A percentile compares a stretch with the other conserved stretches of the same genome.
These are phyloP conservation scores for Paecilomyces variotii DNA, from an alignment of 2,329 filamentous ascomycete genomes.

Conservation along the genomic window DNA sequence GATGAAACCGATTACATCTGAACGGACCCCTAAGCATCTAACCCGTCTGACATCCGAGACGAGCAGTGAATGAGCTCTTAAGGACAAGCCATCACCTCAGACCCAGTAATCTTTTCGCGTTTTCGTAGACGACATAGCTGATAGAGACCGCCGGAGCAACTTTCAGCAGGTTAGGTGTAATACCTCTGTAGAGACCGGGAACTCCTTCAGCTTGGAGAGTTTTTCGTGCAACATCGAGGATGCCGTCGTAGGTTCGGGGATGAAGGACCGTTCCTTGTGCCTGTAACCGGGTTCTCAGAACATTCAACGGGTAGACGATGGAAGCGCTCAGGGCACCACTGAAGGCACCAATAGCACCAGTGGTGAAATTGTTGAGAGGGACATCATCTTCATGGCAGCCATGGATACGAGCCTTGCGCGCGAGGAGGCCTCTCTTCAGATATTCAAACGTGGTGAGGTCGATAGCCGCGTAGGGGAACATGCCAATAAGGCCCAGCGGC, in stretches of 20 bases:
- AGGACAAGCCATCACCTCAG: constrained; percentile 28
- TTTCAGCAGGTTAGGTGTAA: constrained; percentile 92
- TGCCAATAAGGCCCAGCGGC: constrained; percentile 86
- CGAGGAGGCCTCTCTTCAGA: constrained; percentile 67
- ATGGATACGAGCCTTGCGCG: constrained; percentile 59
- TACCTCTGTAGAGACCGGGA: constrained; percentile 83
- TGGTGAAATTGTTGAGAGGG: constrained; percentile 68
- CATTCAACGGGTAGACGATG: constrained; percentile 91
- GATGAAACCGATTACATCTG: neutral
- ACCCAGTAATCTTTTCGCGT: constrained; percentile 65
- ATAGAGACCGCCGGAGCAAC: constrained; percentile 94
- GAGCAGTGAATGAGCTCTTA: constrained; percentile 1
- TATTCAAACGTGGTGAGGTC: constrained; percentile 94
- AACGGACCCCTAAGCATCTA: neutral
- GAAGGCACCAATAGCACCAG: constrained; percentile 81
- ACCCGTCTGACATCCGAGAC: neutral
- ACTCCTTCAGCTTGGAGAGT: constrained; percentile 77
- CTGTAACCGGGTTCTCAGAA: constrained; percentile 84
- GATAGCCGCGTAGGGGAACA: constrained; percentile 97
- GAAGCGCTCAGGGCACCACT: constrained; percentile 87
- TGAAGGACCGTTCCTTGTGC: constrained; percentile 93
- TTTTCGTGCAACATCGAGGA: constrained; percentile 77
- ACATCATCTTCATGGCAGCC: constrained; percentile 78
- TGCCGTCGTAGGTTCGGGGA: constrained; percentile 80
- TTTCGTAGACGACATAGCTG: constrained; percentile 89